A percentile compares a stretch with the other conserved stretches of the same genome.
Evolutionary conservation across 1,284 basidiomycete genomes (phyloP).

Genomic region (Leccinum idahoense): DNA sequence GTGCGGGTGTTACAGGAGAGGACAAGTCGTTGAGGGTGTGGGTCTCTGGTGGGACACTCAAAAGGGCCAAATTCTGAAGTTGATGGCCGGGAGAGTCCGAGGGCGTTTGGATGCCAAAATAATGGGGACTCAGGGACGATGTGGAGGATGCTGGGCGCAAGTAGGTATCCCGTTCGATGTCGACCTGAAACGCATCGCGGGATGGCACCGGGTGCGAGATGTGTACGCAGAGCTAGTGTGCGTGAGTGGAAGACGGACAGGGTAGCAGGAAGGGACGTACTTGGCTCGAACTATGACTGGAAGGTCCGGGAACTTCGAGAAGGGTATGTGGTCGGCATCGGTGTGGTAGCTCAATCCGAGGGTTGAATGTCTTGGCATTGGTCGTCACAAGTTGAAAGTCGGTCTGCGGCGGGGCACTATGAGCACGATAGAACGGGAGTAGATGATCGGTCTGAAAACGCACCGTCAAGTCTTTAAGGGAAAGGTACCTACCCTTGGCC

Average conservation of each 20-base stretch:
- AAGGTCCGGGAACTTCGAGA: background rate
- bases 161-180: constrained; percentile 26
- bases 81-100: constrained; percentile 48
- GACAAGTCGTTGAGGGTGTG: constrained; percentile 44
- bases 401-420: no score
- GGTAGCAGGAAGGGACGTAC: constrained; percentile 6
- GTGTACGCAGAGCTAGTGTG: constrained; percentile 22
- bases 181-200: constrained; percentile 22
- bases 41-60: constrained; percentile 40
- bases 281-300: constrained; percentile 5
- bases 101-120: constrained; percentile 66
- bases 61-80: constrained; percentile 25
- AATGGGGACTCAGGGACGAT: constrained; percentile 79
- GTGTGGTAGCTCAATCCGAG: no score
- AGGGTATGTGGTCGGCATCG: constrained; percentile 3
- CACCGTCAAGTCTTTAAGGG: no score
- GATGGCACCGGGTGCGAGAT: constrained; percentile 18
- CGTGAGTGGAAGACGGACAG: background rate
- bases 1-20: constrained; percentile 70
- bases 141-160: constrained; percentile 60
- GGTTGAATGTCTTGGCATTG: no score
- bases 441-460: no score
- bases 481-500: no score
- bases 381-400: no score
- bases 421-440: no score